Evolutionary conservation across 2,329 filamentous ascomycete genomes (phyloP), one percentile per base, ranked within the genome.

Genomic region (Phaeosphaeriaceae sp.): DNA sequence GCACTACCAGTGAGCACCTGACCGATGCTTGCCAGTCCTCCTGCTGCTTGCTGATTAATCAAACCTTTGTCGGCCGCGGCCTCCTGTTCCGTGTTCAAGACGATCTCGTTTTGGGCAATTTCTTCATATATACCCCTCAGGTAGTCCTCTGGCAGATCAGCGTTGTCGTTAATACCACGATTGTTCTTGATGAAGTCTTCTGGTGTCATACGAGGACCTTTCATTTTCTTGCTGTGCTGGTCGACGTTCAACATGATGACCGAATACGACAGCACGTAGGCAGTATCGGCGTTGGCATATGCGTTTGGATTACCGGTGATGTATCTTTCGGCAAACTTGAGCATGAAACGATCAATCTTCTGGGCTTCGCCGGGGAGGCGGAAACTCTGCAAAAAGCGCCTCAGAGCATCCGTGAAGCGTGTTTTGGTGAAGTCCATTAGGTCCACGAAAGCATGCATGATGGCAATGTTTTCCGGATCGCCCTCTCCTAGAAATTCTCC

Each of bases 161-260:
- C 89, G 60, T 90, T 93, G 75, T 99, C 94, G 74, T 99, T 97
- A 79, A 99, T 99, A 49, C 94, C 94, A 21, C 94, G 82, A 73
- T 99, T 99, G 76, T 99, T 99, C 79, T 96, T 97, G 79, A 99
- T 96, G 69, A 99, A 99, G 61, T 99, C 95, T 55, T 96, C 89
- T 58, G 92, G 92, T 20, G 88, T 95, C 94, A 99, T 99, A 44
- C 92, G 87, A 60, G 84, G 85, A 1, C 80, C 81, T 67, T 86
- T 87, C 63, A 99, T 83, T 71, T 97, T 96, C 58, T 79, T 82
- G 72, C 93, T 97, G 76, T 99, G 94, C 61, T 93, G 84, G 78
- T 99, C 94, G 1, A 92, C 96, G 72, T 99, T 99, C 42, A 99
- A 79, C 83, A 99, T 81, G 63, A 99, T 97, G 46, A 97, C 94